Percentiles rank a stretch among this genome's conserved stretches.
Evolutionary conservation across 1,139 yeast species (phyloP).

Genomic region (Diutina mesorugosa): DNA sequence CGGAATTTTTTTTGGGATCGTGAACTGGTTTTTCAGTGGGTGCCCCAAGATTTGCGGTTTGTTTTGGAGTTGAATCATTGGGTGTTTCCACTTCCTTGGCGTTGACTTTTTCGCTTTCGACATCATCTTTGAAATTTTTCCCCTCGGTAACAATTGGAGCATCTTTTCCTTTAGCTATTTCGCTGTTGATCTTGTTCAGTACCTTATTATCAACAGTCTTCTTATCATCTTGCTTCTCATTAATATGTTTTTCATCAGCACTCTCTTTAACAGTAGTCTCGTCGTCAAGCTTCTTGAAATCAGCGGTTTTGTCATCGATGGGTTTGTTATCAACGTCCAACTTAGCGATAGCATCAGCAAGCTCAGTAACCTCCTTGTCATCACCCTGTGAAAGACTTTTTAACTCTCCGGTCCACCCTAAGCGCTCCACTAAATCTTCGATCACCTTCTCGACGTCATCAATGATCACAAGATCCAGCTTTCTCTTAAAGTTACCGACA

Average conservation of each 20-base stretch:
- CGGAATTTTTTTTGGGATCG: too few relatives aligned
- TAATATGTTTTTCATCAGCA: background rate
- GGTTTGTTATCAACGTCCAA: background rate
- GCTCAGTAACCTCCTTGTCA: background rate
- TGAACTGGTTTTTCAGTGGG: too few relatives aligned
- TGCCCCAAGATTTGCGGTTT: too few relatives aligned
- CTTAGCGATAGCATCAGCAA: background rate
- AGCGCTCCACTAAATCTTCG: slow-evolving; percentile 30
- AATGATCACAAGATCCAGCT: background rate
- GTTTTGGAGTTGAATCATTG: too few relatives aligned
- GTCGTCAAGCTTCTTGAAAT: background rate
- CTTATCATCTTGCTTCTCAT: background rate
- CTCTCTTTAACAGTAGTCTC: background rate
- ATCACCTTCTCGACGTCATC: slow-evolving; percentile 22
- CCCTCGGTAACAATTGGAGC: too few relatives aligned
- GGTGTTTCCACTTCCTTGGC: too few relatives aligned
- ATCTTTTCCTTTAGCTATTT: too few relatives aligned
- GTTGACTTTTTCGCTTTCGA: too few relatives aligned
- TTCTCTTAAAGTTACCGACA: slow-evolving; percentile 56
- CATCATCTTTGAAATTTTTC: too few relatives aligned
- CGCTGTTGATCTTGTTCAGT: background rate
- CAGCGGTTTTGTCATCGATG: background rate
- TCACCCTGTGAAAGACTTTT: slow-evolving; percentile 11
- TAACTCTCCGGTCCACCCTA: slow-evolving; percentile 57
- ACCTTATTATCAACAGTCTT: background rate